A percentile compares a stretch with the other conserved stretches of the same genome.
Conservation (phyloP, 495 filamentous ascomycete species). For the Hypomontagnella submonticulosa region DNA sequence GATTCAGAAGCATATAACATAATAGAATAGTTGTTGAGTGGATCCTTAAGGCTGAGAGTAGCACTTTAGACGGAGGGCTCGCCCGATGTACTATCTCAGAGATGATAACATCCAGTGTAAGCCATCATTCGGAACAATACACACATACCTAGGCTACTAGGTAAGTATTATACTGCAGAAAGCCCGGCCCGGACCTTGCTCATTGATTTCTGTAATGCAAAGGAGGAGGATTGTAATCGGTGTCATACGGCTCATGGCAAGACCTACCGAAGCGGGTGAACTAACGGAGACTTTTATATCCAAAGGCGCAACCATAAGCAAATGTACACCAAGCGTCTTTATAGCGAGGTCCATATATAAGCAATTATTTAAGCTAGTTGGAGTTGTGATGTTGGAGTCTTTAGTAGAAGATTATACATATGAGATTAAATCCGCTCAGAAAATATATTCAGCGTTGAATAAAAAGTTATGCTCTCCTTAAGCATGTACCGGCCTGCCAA, state of each 20-base stretch:
- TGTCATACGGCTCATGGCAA: not conserved
- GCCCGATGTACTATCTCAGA: not conserved
- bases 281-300: not conserved
- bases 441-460: not conserved
- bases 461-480: conserved; percentile 15
- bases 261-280: not conserved
- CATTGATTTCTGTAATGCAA: not conserved
- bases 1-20: too few relatives aligned
- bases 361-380: too few relatives aligned
- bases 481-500: conserved; percentile 25
- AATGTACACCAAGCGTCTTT: too few relatives aligned
- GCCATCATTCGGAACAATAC: not conserved
- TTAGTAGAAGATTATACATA: too few relatives aligned
- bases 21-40: too few relatives aligned
- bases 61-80: too few relatives aligned
- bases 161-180: conserved; percentile 7
- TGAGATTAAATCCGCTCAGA: not conserved
- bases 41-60: too few relatives aligned
- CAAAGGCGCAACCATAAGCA: too few relatives aligned
- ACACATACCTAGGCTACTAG: too few relatives aligned
- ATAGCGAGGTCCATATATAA: too few relatives aligned
- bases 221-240: not conserved
- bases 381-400: too few relatives aligned
- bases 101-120: conserved; percentile 2
- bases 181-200: conserved; percentile 9